These are phyloP conservation scores for Heterobasidion occidentale DNA, from an alignment of 1,284 basidiomycete species.

Conservation along the genomic window DNA sequence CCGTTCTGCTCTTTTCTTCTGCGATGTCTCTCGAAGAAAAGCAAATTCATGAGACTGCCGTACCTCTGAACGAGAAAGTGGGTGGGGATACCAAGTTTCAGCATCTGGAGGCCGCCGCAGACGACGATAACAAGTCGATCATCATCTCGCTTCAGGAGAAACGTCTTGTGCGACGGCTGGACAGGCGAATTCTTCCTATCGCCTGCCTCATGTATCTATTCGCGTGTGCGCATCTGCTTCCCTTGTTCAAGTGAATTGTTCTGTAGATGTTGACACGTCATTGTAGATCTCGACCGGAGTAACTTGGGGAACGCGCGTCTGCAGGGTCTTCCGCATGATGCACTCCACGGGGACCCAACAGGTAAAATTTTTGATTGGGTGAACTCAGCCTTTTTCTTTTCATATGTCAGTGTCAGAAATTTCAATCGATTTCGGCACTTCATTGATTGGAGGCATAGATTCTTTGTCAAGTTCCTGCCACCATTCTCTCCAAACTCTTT, in stretches of 20 bases:
- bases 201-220: constrained; percentile 67
- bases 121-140: not conserved
- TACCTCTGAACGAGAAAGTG: not conserved
- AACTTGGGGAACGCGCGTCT: constrained; percentile 73
- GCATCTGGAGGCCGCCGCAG: not conserved
- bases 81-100: not conserved
- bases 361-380: constrained; percentile 67
- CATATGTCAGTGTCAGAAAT: constrained; percentile 45
- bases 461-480: constrained; percentile 62
- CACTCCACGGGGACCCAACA: constrained; percentile 57
- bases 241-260: not conserved
- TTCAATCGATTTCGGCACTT: not conserved
- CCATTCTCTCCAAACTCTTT: constrained; percentile 57
- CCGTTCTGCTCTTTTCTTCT: not conserved
- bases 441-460: constrained; percentile 35
- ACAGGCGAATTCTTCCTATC: constrained; percentile 61
- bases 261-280: not conserved
- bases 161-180: constrained; percentile 56
- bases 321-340: constrained; percentile 57
- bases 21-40: not conserved
- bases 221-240: constrained; percentile 43
- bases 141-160: constrained; percentile 34
- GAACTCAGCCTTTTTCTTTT: constrained; percentile 68
- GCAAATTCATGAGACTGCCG: not conserved
- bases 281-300: constrained; percentile 59